phyloP scores from a whole-genome alignment of 148 eudicot genomes.

The Diospyros kaki region DNA sequence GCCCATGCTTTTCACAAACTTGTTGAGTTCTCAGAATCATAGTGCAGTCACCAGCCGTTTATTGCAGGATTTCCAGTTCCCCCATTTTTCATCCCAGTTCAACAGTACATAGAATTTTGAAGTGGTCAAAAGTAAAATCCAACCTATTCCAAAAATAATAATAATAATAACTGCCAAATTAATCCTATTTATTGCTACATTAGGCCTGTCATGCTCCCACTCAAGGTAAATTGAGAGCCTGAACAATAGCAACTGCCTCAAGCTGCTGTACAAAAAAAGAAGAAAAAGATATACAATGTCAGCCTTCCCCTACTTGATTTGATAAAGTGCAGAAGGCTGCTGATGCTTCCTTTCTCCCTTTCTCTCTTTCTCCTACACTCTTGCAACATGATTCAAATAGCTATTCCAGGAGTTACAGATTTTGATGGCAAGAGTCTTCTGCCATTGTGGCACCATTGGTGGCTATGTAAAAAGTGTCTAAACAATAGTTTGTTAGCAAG shows the following conservation, averaged over 20 bases:
- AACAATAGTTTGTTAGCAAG: too few species aligned
- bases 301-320: neutral
- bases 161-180: too few species aligned
- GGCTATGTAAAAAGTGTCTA: too few species aligned
- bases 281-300: neutral
- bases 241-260: neutral
- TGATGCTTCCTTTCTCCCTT: neutral
- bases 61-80: too few species aligned
- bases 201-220: neutral
- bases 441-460: too few species aligned
- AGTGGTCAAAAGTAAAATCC: neutral
- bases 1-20: neutral
- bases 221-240: neutral
- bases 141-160: neutral
- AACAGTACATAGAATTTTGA: neutral
- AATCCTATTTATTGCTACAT: too few species aligned
- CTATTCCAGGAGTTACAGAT: neutral
- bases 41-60: too few species aligned
- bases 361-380: neutral
- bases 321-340: neutral
- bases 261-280: neutral
- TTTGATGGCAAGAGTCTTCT: too few species aligned
- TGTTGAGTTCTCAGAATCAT: neutral
- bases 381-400: neutral
- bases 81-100: neutral